Base-by-base conservation (phyloP, 1,139 yeast species). In the Entelexis paramagnoliae region DNA sequence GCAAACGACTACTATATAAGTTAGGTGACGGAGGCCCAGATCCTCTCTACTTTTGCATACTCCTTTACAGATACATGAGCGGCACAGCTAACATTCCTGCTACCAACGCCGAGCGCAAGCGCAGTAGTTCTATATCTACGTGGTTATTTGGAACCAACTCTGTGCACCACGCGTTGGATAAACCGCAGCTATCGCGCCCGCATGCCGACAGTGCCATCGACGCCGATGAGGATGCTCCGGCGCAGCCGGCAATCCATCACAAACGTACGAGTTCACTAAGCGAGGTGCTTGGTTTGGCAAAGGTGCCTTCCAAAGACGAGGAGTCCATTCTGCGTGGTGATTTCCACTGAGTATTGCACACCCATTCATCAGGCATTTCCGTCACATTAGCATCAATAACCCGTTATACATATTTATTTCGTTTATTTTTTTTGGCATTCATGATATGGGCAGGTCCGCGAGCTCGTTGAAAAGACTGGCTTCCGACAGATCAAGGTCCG, bases 291-390 rank as follows among this genome's bases (percentile, higher is more conserved):
- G 54, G 54, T 11, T 40, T 53, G n/a, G 47, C 46, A 28, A 50
- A 51, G 35, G 47, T 53, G 1, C 55, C 55, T 9, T 48, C 53
- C 2, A 14, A 41, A 30, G 55, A 53, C 41, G 51, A 53, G 24
- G 55, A 53, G 30, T 50, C 55, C 14, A 48, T 53, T n/a, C 8
- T 53, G 13, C 47, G 55, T 2, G 55, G 55, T 11, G 55, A 53
- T 20, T 46, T 46, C 36, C 28, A 41, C 35, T 41, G n/a, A 42
- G 19, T 6, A 11, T 20, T 22, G 1, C n/a, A n/a, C n/a, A n/a
- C n/a, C n/a, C n/a, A n/a, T n/a, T n/a, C n/a, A n/a, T n/a, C n/a
- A n/a, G n/a, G n/a, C n/a, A n/a, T n/a, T n/a, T n/a, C n/a, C n/a
- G n/a, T n/a, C n/a, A n/a, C n/a, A n/a, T n/a, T n/a, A n/a, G n/a